A percentile compares a stretch with the other conserved stretches of the same genome.
Conservation (phyloP, 805 yeast genomes). For the Cyberlindnera veronae region DNA sequence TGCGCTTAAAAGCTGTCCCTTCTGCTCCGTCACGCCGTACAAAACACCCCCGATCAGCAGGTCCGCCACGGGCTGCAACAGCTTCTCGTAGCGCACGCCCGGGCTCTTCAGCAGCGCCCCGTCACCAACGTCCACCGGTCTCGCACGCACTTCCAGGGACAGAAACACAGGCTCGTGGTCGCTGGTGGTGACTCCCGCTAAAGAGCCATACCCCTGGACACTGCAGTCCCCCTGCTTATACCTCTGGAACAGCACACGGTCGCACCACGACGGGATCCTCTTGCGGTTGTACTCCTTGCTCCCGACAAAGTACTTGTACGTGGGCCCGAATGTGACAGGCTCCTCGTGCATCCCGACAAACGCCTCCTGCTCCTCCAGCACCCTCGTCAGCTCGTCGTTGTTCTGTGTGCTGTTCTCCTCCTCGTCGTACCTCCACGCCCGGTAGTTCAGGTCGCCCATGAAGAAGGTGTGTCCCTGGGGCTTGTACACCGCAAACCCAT, state of each 20-base stretch:
- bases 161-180: slow-evolving; percentile 83
- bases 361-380: slow-evolving; percentile 37
- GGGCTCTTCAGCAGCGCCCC: too few relatives aligned
- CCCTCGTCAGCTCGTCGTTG: slow-evolving; percentile 34
- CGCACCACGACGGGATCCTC: slow-evolving; percentile 88
- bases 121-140: too few relatives aligned
- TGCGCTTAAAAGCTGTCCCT: too few relatives aligned
- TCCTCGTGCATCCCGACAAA: slow-evolving; percentile 68
- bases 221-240: slow-evolving; percentile 31
- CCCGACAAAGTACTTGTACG: slow-evolving; percentile 63
- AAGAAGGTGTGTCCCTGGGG: slow-evolving; percentile 60
- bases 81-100: too few relatives aligned
- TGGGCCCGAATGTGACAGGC: slow-evolving; percentile 65
- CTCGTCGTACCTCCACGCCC: slow-evolving; percentile 38
- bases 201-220: slow-evolving; percentile 44
- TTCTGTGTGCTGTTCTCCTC: slow-evolving; percentile 12
- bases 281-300: slow-evolving; percentile 48
- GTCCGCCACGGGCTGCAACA: too few relatives aligned
- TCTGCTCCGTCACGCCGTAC: too few relatives aligned
- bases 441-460: slow-evolving; percentile 84
- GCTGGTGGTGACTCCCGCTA: slow-evolving; percentile 48
- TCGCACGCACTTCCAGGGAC: too few relatives aligned
- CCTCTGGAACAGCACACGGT: slow-evolving; percentile 61
- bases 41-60: too few relatives aligned
- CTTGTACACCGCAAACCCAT: slow-evolving; percentile 46